Base-by-base conservation (phyloP, 805 yeast species). In the Candida loeiensis region DNA sequence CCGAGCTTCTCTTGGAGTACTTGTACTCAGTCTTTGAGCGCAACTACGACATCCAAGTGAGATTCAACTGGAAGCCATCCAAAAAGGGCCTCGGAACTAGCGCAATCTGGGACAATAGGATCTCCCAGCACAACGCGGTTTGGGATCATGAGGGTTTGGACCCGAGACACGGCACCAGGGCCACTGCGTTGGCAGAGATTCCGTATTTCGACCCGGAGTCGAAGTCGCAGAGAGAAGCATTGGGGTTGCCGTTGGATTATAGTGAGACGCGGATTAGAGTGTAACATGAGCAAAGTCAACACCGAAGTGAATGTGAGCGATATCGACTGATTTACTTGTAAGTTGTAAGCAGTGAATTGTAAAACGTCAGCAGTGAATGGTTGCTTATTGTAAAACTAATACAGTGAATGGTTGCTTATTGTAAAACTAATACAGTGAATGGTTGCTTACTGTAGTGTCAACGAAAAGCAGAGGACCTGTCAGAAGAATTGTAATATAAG, bases 61-160 rank as follows among this genome's bases (percentile, higher is more conserved):
- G 51, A 41, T 48, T 48, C 46, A 46, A 46, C 45, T 48, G 51
- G 51, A 41, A 43, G 26, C 51, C 51, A 8, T 37, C 51, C 17
- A 44, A 48, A 37, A 34, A 37, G 22, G 50, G 50, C 4, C 37
- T 47, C 22, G 50, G 50, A 22, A 44, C 50, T 24, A 63, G 77
- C 27, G 82, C 79, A 6, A 50, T 77, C 25, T 78, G 83, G 82
- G 83, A 79, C 50, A 79, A 78, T 63, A 63, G 83, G 54, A 53
- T 74, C 38, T 64, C 77, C 18, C 68, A 68, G 40, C 85, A 79
- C 58, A 60, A 63, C 41, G 79, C 80, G 7, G 69, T 75, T 12
- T 64, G 70, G 60, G 80, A 74, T 47, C 71, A 73, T 54, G 75
- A 71, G 46, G 65, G 64, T 9, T 38, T 52, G 37, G 69, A 63